These are phyloP conservation scores for Carex myosuroides DNA, from an alignment of 176 grass and related monocot genomes.

Conservation along the genomic window DNA sequence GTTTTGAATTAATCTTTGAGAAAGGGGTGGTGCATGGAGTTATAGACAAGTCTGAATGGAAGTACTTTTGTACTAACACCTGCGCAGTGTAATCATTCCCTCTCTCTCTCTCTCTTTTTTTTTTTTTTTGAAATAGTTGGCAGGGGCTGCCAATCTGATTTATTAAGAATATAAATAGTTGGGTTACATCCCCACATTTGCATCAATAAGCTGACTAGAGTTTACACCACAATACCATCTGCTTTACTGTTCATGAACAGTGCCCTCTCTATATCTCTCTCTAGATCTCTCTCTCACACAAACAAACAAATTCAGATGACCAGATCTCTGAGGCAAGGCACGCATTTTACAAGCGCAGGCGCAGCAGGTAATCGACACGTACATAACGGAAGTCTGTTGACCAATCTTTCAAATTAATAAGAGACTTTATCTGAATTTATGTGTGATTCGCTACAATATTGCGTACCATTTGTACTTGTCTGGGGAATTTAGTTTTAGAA, in stretches of 20 bases:
- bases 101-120: constrained; percentile 1
- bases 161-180: too few species aligned
- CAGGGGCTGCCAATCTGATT: too few species aligned
- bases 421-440: background rate
- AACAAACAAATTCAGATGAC: background rate
- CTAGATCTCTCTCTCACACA: background rate
- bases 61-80: constrained; percentile 31
- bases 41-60: constrained; percentile 10
- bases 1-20: constrained; percentile 1
- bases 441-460: background rate
- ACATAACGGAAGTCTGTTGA: background rate
- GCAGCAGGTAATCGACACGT: background rate
- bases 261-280: background rate
- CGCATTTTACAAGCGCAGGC: background rate
- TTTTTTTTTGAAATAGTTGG: too few species aligned
- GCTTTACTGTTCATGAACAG: too few species aligned
- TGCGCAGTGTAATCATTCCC: constrained; percentile 42
- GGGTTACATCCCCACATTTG: too few species aligned
- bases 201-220: too few species aligned
- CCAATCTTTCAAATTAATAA: background rate
- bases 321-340: background rate
- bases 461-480: background rate
- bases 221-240: too few species aligned
- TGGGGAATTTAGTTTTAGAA: background rate
- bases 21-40: constrained; percentile 17